phyloP scores from a whole-genome alignment of 164 flowering plant species.

The Nelumbo lutea region DNA sequence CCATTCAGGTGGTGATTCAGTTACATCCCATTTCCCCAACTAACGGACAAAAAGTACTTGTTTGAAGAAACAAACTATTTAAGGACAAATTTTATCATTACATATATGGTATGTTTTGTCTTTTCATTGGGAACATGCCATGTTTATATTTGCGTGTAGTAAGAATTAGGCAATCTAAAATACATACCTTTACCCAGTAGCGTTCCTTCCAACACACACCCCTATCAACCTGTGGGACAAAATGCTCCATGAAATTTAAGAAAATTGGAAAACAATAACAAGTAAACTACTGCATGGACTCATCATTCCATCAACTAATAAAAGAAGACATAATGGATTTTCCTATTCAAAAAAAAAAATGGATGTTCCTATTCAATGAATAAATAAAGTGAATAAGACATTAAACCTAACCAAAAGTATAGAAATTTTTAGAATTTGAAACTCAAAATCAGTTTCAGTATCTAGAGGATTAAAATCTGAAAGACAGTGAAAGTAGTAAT shows the following conservation, averaged over 20 bases:
- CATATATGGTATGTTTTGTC: too few species aligned
- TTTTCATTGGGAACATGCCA: too few species aligned
- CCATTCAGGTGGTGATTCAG: too few species aligned
- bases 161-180: constrained; percentile 1
- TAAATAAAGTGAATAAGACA: too few species aligned
- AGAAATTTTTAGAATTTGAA: background rate
- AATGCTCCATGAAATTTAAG: background rate
- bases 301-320: background rate
- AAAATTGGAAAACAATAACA: background rate
- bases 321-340: background rate
- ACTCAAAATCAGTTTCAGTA: background rate
- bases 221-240: constrained; percentile 58
- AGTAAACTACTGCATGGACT: background rate
- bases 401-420: too few species aligned
- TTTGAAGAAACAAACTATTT: too few species aligned
- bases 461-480: background rate
- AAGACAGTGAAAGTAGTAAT: background rate
- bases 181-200: constrained; percentile 92
- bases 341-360: too few species aligned
- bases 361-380: too few species aligned
- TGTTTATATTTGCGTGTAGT: background rate
- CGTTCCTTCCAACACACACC: constrained; percentile 65
- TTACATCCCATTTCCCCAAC: too few species aligned
- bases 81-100: too few species aligned
- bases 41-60: too few species aligned